Evolutionary conservation across 768 basidiomycete species (phyloP).

Genomic region (Suillus ampliporus): DNA sequence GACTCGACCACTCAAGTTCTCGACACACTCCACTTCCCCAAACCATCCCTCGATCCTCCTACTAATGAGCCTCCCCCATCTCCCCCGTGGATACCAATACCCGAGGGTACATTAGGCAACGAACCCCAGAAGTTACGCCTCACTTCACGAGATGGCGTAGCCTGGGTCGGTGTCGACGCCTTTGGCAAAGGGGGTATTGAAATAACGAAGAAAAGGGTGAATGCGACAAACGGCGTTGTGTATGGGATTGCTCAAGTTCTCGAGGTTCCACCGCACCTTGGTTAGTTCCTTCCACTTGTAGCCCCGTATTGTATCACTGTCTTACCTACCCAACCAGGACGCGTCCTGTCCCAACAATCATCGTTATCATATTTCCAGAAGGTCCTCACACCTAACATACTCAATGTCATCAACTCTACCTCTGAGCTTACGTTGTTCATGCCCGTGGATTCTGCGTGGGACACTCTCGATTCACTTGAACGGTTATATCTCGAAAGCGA

Average conservation of each 20-base stretch:
- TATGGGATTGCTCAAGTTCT: slow-evolving; percentile 79
- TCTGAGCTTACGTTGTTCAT: slow-evolving; percentile 87
- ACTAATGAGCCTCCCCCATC: slow-evolving; percentile 69
- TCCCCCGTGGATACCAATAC: slow-evolving; percentile 87
- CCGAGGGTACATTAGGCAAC: slow-evolving; percentile 80
- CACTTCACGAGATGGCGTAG: slow-evolving; percentile 50
- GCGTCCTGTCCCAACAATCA: slow-evolving; percentile 60
- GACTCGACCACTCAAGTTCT: slow-evolving; percentile 45
- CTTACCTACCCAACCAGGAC: slow-evolving; percentile 47
- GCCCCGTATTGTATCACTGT: slow-evolving; percentile 1
- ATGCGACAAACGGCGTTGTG: slow-evolving; percentile 78
- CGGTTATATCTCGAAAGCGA: slow-evolving; percentile 87
- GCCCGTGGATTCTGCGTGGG: slow-evolving; percentile 86
- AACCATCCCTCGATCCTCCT: slow-evolving; percentile 60
- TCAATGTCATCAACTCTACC: slow-evolving; percentile 62
- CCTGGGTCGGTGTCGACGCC: slow-evolving; percentile 76
- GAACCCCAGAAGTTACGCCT: slow-evolving; percentile 83
- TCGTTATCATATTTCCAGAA: slow-evolving; percentile 76
- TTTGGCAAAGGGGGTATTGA: slow-evolving; percentile 76
- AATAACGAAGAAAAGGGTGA: slow-evolving; percentile 59
- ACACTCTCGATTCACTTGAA: slow-evolving; percentile 76
- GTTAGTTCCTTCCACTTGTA: slow-evolving; percentile 48
- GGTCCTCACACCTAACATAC: slow-evolving; percentile 67
- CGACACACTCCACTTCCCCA: slow-evolving; percentile 77
- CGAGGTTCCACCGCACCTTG: slow-evolving; percentile 72